Evolutionary conservation across 1,139 yeast genomes (phyloP), one percentile per base, ranked within the genome.

Genomic region (Scheffersomyces cryptocercus): DNA sequence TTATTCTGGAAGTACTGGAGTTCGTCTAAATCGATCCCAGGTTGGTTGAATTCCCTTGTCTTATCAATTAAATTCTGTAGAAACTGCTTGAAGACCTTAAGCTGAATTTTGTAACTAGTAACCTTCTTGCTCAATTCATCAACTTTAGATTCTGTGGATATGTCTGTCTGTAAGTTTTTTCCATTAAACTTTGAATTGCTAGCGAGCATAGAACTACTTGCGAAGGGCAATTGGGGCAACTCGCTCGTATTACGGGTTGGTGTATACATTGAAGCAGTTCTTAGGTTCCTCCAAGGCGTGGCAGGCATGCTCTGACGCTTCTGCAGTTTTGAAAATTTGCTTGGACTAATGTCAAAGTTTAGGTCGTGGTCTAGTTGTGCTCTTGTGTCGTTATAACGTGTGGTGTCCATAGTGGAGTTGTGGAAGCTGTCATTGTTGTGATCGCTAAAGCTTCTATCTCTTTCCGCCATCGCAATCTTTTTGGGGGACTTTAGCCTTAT

Each of bases 51-150:
- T 35, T 44, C 41, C 24, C 47, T 50, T 29, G 53, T 59, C 50
- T 50, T 66, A 51, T 56, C 79, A 28, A 61, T 69, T 41, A 71
- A 48, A 39, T 62, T 64, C 42, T 70, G 77, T 3, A 75, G 53
- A 42, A 73, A 73, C 43, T 69, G 71, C 49, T 68, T 69, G 60
- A 73, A 68, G 42, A 74, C 62, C 51, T 67, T 63, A 32, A 75
- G 64, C 51, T 75, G 78, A 28, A 75, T 70, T 40, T 68, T 65
- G 51, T 72, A 74, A 14, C 74, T 67, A 0, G 75, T 66, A 34
- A 75, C 59, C 48, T 73, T 71, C 43, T 68, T 70, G 39, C 66
- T 68, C 14, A 72, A 56, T 3, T 69, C 70, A 35, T 67, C 68
- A 3, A 67, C 57, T 42, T 62, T 61, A 32, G 52, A 28, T 3